Conservation (phyloP, 805 yeast genomes). For the Spathaspora sp. region DNA sequence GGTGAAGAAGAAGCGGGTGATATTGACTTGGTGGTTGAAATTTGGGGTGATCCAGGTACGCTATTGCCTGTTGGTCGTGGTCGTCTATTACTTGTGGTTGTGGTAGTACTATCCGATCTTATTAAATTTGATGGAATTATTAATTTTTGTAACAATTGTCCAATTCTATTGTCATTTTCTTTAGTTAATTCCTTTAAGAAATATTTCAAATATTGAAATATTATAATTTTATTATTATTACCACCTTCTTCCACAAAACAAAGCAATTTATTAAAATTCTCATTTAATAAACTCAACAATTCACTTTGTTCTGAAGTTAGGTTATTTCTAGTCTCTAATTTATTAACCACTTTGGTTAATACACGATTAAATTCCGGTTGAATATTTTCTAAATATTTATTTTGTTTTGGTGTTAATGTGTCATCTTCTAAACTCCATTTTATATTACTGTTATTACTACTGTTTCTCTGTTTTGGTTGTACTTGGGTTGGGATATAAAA, state of each 20-base stretch:
- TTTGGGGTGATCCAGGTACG: background rate
- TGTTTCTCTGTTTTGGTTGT: slow-evolving; percentile 3
- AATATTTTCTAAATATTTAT: slow-evolving; percentile 11
- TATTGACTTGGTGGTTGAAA: background rate
- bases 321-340: slow-evolving; percentile 28
- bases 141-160: slow-evolving; percentile 23
- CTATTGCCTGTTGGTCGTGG: background rate
- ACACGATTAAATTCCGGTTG: slow-evolving; percentile 30
- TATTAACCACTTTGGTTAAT: slow-evolving; percentile 39
- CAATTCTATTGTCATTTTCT: slow-evolving; percentile 5
- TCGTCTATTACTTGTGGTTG: background rate
- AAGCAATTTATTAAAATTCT: slow-evolving; percentile 24
- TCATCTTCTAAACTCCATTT: slow-evolving; percentile 20
- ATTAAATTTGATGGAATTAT: slow-evolving; percentile 30
- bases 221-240: slow-evolving; percentile 21
- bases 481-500: slow-evolving; percentile 38
- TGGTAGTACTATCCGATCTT: background rate
- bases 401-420: slow-evolving; percentile 10
- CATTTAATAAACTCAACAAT: slow-evolving; percentile 34
- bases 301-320: slow-evolving; percentile 34
- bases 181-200: slow-evolving; percentile 34
- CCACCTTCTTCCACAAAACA: slow-evolving; percentile 17
- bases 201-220: slow-evolving; percentile 38
- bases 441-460: slow-evolving; percentile 20
- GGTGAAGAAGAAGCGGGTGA: background rate